These are phyloP conservation scores for Arachis monticola DNA, from an alignment of 331 rosid genomes.

Conservation along the genomic window DNA sequence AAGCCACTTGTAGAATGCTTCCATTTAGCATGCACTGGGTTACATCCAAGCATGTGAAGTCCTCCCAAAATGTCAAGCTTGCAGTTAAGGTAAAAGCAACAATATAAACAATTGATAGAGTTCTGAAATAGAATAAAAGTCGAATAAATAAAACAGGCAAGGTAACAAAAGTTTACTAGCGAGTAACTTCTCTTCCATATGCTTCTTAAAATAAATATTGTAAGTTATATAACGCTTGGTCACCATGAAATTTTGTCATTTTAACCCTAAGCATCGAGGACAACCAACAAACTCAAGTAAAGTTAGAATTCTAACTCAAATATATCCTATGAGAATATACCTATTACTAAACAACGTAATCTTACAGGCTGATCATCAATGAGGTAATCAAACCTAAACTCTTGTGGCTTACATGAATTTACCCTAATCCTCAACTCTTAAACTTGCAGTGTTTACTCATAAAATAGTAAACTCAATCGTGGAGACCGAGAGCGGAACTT, in stretches of 20 bases:
- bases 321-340: too few relatives aligned
- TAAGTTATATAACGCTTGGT: neutral
- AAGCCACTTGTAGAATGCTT: constrained; percentile 62
- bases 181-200: constrained; percentile 1
- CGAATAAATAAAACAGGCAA: neutral
- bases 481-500: too few relatives aligned
- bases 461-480: too few relatives aligned
- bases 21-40: constrained; percentile 78
- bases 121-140: constrained; percentile 16
- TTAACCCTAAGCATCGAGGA: neutral
- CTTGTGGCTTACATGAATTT: too few relatives aligned
- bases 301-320: too few relatives aligned
- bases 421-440: too few relatives aligned
- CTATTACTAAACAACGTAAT: too few relatives aligned
- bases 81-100: constrained; percentile 59
- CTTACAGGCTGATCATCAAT: too few relatives aligned
- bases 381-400: too few relatives aligned
- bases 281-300: neutral
- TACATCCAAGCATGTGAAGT: constrained; percentile 84
- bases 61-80: constrained; percentile 84
- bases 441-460: too few relatives aligned
- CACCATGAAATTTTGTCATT: constrained; percentile 9
- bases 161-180: constrained; percentile 1
- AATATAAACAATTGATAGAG: constrained; percentile 29
- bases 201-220: neutral